Base-by-base conservation (phyloP, 2,329 filamentous ascomycete species). In the Pseudogymnoascus sp. region DNA sequence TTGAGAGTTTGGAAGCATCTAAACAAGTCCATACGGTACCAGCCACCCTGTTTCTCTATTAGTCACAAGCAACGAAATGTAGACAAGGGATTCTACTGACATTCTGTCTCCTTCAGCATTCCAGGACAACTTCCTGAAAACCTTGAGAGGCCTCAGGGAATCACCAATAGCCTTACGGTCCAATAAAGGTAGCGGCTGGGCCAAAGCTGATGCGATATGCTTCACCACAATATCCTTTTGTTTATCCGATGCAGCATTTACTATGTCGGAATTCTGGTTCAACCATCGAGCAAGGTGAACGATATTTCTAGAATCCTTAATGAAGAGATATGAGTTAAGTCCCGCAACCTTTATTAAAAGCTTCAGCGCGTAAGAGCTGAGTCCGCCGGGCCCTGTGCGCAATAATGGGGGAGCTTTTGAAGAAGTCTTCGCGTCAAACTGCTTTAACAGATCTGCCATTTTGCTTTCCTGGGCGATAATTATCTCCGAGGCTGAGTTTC, bases 381-480 rank as follows among this genome's bases (percentile, higher is more conserved):
- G 41, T 57, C 38, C 60, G 15, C 8, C n/a, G 55, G 34, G 19
- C 39, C 52, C 19, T 35, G 48, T 60, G 3, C 58, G 15, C 2
- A 65, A 33, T 10, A 65, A 33, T 37, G 62, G 64, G 2, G 41
- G 21, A 18, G 19, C n/a, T 23, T 61, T 61, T 2, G 38, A 21
- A 9, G 58, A 28, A 10, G 41, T 18, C 28, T 60, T 55, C 0
- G 19, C 28, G 59, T 64, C 61, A 13, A 67, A 55, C 21, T 23
- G 59, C 41, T 37, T 61, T 61, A 66, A 62, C 3, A 67, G 39
- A n/a, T 63, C 60, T 7, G 63, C 63, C n/a, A 58, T 13, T 38
- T 57, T 35, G 2, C 60, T 58, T 0, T 1, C 1, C 9, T 63
- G 61, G 34, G 65, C 57, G 23, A 62, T 13, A 21, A 61, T 58